These are phyloP conservation scores for Hanseniaspora jakobsenii DNA, from an alignment of 805 yeast genomes.

Conservation along the genomic window DNA sequence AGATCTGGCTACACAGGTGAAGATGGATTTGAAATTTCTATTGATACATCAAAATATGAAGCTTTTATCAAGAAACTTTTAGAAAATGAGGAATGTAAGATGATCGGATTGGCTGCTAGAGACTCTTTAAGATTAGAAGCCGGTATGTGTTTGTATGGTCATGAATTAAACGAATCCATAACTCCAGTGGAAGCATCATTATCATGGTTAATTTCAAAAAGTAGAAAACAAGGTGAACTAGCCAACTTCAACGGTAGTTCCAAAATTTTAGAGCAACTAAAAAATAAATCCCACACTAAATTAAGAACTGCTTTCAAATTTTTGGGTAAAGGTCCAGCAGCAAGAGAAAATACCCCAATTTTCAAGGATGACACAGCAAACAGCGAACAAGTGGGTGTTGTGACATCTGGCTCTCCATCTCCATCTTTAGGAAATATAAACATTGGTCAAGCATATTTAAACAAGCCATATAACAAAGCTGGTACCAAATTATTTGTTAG, in stretches of 20 bases:
- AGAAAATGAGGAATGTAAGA: slow-evolving; percentile 48
- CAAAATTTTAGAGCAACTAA: slow-evolving; percentile 56
- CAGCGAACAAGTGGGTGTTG: slow-evolving; percentile 40
- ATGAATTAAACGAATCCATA: slow-evolving; percentile 65
- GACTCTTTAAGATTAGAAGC: slow-evolving; percentile 93
- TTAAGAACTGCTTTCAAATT: slow-evolving; percentile 61
- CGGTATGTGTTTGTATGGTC: slow-evolving; percentile 95
- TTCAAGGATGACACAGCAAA: slow-evolving; percentile 37
- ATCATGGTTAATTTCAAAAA: slow-evolving; percentile 79
- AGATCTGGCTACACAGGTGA: slow-evolving; percentile 98
- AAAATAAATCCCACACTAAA: slow-evolving; percentile 45
- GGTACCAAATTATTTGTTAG: slow-evolving; percentile 65
- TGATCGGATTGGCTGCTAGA: slow-evolving; percentile 96
- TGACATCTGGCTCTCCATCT: slow-evolving; percentile 51
- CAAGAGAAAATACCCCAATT: slow-evolving; percentile 66
- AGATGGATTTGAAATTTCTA: slow-evolving; percentile 90
- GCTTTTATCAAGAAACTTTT: slow-evolving; percentile 53
- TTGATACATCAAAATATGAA: slow-evolving; percentile 47
- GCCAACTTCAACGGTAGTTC: slow-evolving; percentile 60
- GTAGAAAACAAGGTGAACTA: slow-evolving; percentile 42
- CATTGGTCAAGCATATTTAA: slow-evolving; percentile 82
- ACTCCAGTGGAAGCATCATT: slow-evolving; percentile 86
- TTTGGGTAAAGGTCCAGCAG: slow-evolving; percentile 74
- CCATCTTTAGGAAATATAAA: slow-evolving; percentile 63
- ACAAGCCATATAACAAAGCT: slow-evolving; percentile 55